phyloP scores from a whole-genome alignment of 176 grass and related monocot species.

The Cenchrus purpureus region DNA sequence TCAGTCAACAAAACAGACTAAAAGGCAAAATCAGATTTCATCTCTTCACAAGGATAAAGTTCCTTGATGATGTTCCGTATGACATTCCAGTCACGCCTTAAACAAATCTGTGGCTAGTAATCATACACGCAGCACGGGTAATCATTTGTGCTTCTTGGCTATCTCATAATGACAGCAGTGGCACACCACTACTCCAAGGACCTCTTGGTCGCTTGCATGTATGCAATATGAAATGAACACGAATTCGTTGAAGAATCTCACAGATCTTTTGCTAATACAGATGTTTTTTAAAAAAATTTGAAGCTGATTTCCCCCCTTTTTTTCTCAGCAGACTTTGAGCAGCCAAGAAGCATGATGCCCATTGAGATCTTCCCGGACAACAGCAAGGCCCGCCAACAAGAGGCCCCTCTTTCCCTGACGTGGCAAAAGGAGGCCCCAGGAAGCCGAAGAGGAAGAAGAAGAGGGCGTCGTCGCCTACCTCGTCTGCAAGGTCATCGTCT shows the following conservation, averaged over 20 bases:
- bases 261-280: conserved; percentile 16
- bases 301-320: neutral
- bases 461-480: conserved; percentile 50
- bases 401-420: conserved; percentile 42
- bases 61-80: neutral
- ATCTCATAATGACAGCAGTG: conserved; percentile 32
- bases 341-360: conserved; percentile 63
- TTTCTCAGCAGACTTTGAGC: conserved; percentile 80
- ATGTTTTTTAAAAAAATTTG: neutral
- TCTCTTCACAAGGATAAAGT: neutral
- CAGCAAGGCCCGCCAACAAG: conserved; percentile 38
- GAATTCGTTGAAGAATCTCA: neutral
- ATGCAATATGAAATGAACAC: conserved; percentile 1
- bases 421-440: conserved; percentile 59
- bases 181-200: conserved; percentile 34
- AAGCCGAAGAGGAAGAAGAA: conserved; percentile 65
- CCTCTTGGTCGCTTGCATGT: conserved; percentile 41
- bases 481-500: conserved; percentile 76
- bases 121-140: neutral
- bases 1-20: neutral
- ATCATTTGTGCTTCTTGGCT: conserved; percentile 24
- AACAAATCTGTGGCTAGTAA: neutral
- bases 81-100: neutral
- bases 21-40: neutral
- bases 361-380: conserved; percentile 63